Base-by-base conservation (phyloP, 2,329 filamentous ascomycete species). In the Alternaria sp. region DNA sequence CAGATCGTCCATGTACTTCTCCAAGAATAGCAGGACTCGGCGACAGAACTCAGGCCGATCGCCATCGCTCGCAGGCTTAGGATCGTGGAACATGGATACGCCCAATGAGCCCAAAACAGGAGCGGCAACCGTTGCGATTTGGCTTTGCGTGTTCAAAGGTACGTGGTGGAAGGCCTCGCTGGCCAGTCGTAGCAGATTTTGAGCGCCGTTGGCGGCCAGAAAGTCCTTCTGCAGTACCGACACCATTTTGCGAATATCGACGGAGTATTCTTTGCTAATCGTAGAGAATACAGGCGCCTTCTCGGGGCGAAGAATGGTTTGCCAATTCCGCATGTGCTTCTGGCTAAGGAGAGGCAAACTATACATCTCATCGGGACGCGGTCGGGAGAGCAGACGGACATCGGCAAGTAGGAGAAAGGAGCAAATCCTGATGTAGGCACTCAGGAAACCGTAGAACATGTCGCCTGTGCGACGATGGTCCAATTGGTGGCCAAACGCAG, bases 271-370 rank as follows among this genome's bases (percentile, higher is more conserved):
- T 55, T 72, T 75, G 40, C 56, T 61, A 14, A 77, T 50, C 21
- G 75, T 26, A 14, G 68, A 61, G 29, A 74, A 76, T 3, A 71
- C 34, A 10, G 65, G 61, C 1, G 56, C 45, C 31, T 67, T 71
- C 11, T 73, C 73, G 5, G 46, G 34, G 31, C 71, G 70, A 37
- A 76, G 46, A 5, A 77, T 64, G 10, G 59, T 56, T 42, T 56
- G 44, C 10, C 75, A 39, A 13, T 70, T 60, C 13, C 68, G 67
- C 14, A 77, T 33, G 57, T 77, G 74, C 55, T 68, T 75, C 23
- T 67, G 61, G 58, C 63, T 67, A 11, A 76, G 42, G n/a, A 76
- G 51, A 17, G 62, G 56, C 14, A 51, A 53, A 10, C 58, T 51
- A 44, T 63, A 69, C 13, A 57, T 45, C 39, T 68, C 69, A 11